A percentile compares a stretch with the other conserved stretches of the same genome.
Evolutionary conservation across 768 basidiomycete genomes (phyloP).

Genomic region (Serendipita sp.): DNA sequence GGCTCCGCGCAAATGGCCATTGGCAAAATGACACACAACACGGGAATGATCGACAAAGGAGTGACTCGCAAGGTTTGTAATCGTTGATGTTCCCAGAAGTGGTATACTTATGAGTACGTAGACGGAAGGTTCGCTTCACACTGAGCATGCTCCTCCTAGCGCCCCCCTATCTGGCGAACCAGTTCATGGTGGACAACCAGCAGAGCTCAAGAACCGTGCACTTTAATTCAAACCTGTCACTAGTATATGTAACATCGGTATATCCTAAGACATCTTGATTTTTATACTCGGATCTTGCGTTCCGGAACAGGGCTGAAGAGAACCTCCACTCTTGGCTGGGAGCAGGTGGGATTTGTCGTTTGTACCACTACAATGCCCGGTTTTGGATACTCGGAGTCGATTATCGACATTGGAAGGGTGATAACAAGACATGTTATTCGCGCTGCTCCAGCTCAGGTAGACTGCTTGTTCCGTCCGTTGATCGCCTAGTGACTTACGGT

Average conservation of each 20-base stretch:
- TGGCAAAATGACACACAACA: slow-evolving; percentile 2
- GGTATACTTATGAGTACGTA: too few species aligned
- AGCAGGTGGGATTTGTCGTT: too few species aligned
- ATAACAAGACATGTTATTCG: neutral
- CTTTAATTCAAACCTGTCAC: neutral
- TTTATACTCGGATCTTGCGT: too few species aligned
- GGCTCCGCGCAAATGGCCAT: neutral
- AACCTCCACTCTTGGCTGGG: too few species aligned
- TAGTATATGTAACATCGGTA: neutral
- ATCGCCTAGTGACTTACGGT: neutral
- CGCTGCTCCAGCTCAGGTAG: slow-evolving; percentile 8
- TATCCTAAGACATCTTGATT: neutral
- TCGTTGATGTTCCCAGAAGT: too few species aligned
- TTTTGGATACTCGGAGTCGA: neutral
- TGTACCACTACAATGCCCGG: too few species aligned
- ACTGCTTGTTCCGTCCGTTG: neutral
- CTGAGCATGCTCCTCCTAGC: neutral
- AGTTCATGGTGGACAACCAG: neutral
- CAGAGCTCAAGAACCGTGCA: neutral
- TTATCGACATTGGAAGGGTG: slow-evolving; percentile 5
- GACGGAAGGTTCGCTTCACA: neutral
- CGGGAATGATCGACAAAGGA: neutral
- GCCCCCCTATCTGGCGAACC: neutral
- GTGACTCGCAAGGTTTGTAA: neutral
- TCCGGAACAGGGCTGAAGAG: too few species aligned